phyloP scores from a whole-genome alignment of 2,329 filamentous ascomycete species.

The Plenodomus lindquistii region DNA sequence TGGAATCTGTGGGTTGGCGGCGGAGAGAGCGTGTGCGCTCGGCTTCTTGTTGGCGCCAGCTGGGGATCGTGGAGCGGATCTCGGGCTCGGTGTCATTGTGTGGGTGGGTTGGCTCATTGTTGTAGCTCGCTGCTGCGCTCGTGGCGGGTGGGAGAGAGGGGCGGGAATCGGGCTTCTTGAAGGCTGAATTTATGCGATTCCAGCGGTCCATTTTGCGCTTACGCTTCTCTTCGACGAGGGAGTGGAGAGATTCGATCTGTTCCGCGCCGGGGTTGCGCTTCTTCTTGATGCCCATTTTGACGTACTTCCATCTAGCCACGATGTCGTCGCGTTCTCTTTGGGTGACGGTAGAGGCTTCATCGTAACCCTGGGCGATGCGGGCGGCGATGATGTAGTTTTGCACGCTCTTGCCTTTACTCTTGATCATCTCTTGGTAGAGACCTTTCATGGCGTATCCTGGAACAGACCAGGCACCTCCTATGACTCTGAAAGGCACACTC shows the following conservation, averaged over 20 bases:
- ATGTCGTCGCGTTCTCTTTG: conserved; percentile 66
- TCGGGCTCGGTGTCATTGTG: conserved; percentile 12
- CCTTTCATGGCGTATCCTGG: conserved; percentile 85
- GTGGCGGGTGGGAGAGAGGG: conserved; percentile 16
- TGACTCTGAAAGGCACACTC: conserved; percentile 79
- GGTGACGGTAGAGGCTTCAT: conserved; percentile 62
- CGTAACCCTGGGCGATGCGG: conserved; percentile 73
- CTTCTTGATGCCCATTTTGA: conserved; percentile 63
- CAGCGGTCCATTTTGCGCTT: conserved; percentile 41
- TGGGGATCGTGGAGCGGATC: conserved; percentile 19
- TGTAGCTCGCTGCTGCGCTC: conserved; percentile 18
- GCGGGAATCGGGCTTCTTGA: conserved; percentile 21
- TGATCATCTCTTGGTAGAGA: conserved; percentile 75
- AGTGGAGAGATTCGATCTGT: conserved; percentile 56
- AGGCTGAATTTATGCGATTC: conserved; percentile 27
- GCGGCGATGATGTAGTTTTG: conserved; percentile 80
- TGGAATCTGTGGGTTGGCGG: conserved; percentile 28
- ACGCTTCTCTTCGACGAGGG: conserved; percentile 45
- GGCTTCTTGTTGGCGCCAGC: conserved; percentile 15
- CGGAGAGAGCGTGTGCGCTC: conserved; percentile 16
- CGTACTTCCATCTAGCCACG: conserved; percentile 65
- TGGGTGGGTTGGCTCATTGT: conserved; percentile 15
- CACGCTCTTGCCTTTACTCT: conserved; percentile 69
- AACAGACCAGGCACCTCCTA: conserved; percentile 65
- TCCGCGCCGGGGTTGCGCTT: conserved; percentile 55